A percentile compares a stretch with the other conserved stretches of the same genome.
Evolutionary conservation across 345 rosid genomes (phyloP).

Genomic region (Arabidopsis arenosa): DNA sequence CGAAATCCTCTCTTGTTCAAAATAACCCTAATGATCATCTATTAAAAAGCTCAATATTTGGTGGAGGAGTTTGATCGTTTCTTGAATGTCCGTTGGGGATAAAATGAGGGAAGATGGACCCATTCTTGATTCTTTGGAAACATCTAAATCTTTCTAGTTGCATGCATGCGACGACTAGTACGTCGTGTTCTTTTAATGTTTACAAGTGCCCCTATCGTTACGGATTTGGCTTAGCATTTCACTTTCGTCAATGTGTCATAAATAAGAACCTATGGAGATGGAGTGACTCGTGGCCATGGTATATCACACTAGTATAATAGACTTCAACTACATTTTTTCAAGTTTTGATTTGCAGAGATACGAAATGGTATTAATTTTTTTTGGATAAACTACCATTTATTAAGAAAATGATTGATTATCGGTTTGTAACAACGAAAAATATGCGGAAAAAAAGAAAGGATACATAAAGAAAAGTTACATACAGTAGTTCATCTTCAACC

Average conservation of each 20-base stretch:
- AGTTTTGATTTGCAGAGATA: background rate
- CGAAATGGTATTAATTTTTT: background rate
- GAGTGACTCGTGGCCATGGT: conserved; percentile 20
- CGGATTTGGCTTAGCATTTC: background rate
- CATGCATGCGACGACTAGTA: conserved; percentile 31
- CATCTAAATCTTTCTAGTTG: conserved; percentile 34
- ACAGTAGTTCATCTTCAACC: background rate
- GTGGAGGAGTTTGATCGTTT: background rate
- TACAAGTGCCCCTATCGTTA: conserved; percentile 29
- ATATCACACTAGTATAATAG: background rate
- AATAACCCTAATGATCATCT: background rate
- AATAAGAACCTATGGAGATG: conserved; percentile 3
- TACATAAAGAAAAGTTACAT: background rate
- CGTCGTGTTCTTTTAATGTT: conserved; percentile 29
- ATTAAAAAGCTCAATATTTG: background rate
- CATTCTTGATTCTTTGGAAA: conserved; percentile 34
- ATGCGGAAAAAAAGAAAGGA: background rate
- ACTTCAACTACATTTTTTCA: background rate
- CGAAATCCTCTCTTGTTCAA: background rate
- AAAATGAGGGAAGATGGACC: conserved; percentile 35
- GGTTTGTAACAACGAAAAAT: background rate
- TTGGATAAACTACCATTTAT: conserved; percentile 4
- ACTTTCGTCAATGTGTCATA: conserved; percentile 15
- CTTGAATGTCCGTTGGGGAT: background rate
- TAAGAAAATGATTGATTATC: background rate